Percentiles rank a stretch among this genome's conserved stretches.
These are phyloP conservation scores for Zygotorulaspora mrakii DNA, from an alignment of 1,139 yeast species.

Conservation along the genomic window DNA sequence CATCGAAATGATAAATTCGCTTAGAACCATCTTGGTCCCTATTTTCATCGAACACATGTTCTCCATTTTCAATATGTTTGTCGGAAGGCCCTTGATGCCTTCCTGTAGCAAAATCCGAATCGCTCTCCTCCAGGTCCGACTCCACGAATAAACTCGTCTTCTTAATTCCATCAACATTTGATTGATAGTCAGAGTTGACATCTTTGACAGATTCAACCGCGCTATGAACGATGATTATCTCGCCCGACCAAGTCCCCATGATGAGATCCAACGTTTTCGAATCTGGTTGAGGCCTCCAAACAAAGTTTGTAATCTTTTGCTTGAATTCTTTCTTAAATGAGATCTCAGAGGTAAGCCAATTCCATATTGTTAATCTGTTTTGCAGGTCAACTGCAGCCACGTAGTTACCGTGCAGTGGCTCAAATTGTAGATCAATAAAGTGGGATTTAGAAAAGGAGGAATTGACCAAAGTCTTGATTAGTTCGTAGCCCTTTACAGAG, in stretches of 20 bases:
- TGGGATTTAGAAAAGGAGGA: slow-evolving; percentile 28
- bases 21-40: slow-evolving; percentile 22
- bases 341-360: slow-evolving; percentile 38
- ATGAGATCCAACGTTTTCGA: slow-evolving; percentile 33
- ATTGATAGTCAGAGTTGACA: slow-evolving; percentile 9
- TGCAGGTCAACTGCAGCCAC: slow-evolving; percentile 54
- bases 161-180: slow-evolving; percentile 5
- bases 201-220: slow-evolving; percentile 31
- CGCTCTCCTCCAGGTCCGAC: slow-evolving; percentile 30
- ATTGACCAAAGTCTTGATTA: slow-evolving; percentile 34
- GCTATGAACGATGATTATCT: slow-evolving; percentile 41
- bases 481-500: slow-evolving; percentile 26
- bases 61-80: slow-evolving; percentile 33
- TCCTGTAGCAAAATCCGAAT: slow-evolving; percentile 33
- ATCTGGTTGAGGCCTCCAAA: slow-evolving; percentile 33
- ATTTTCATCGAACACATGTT: slow-evolving; percentile 30
- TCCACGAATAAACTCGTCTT: slow-evolving; percentile 26
- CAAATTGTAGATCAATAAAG: slow-evolving; percentile 53
- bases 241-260: slow-evolving; percentile 55
- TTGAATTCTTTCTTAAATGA: slow-evolving; percentile 29
- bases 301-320: slow-evolving; percentile 33
- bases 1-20: slow-evolving; percentile 35
- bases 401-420: slow-evolving; percentile 52
- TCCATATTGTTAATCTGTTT: slow-evolving; percentile 56
- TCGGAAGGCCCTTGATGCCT: slow-evolving; percentile 20